Conservation (phyloP, 176 grass and related monocot species). For the Ananas comosus region DNA sequence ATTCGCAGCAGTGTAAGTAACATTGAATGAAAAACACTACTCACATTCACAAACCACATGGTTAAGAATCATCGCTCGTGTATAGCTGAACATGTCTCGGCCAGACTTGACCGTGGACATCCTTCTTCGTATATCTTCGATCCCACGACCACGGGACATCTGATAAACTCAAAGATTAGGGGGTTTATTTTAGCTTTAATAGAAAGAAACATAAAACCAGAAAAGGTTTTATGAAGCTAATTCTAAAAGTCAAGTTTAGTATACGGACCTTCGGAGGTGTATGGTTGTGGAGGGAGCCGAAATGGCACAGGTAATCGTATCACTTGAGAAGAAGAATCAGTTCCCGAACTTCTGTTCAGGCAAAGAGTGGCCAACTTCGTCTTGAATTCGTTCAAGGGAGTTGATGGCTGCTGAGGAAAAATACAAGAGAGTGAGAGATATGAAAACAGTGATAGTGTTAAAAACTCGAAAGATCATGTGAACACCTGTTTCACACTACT, state of each 20-base stretch:
- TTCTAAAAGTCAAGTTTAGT: neutral
- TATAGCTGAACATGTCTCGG: slow-evolving; percentile 51
- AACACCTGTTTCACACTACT: slow-evolving; percentile 20
- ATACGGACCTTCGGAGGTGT: slow-evolving; percentile 43
- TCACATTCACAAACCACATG: neutral
- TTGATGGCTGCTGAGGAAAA: slow-evolving; percentile 7
- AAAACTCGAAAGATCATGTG: neutral
- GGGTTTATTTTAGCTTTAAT: neutral
- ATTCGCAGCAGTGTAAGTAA: too few species aligned
- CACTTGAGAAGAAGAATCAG: slow-evolving; percentile 18
- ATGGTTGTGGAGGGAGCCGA: slow-evolving; percentile 65
- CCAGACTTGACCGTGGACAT: slow-evolving; percentile 79
- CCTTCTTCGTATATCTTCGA: slow-evolving; percentile 64
- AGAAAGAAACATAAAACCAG: neutral
- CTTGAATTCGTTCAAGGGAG: slow-evolving; percentile 22
- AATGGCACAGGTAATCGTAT: slow-evolving; percentile 77
- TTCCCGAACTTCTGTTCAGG: slow-evolving; percentile 40
- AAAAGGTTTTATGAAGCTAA: neutral
- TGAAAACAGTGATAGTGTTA: neutral
- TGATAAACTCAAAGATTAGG: slow-evolving; percentile 5
- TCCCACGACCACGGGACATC: slow-evolving; percentile 98
- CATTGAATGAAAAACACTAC: too few species aligned
- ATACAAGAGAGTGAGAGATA: neutral
- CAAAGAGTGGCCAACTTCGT: slow-evolving; percentile 60
- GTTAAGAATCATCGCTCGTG: neutral